Evolutionary conservation across 768 basidiomycete genomes (phyloP).

Genomic region (Hygrocybe punicea): DNA sequence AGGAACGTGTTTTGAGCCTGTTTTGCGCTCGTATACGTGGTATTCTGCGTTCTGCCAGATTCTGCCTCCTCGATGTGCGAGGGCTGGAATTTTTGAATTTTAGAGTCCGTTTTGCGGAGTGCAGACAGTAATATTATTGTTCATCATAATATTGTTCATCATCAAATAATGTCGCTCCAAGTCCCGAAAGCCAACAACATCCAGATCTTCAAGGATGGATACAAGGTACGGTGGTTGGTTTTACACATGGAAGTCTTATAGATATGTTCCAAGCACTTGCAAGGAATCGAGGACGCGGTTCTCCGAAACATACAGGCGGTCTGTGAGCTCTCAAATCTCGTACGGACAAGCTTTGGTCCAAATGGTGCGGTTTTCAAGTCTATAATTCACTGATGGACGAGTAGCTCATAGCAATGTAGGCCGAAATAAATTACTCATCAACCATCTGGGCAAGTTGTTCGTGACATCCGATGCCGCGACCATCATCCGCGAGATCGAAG

Average conservation of each 20-base stretch:
- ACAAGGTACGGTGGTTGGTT: constrained; percentile 59
- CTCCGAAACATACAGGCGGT: constrained; percentile 95
- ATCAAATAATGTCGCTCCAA: constrained; percentile 88
- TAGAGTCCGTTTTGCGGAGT: too few species aligned
- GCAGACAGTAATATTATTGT: too few species aligned
- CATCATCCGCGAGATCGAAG: constrained; percentile 96
- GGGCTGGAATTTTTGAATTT: too few species aligned
- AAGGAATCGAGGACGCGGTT: constrained; percentile 96
- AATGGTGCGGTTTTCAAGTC: constrained; percentile 66
- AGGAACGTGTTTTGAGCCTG: too few species aligned
- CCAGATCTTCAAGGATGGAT: constrained; percentile 96
- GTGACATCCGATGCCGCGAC: constrained; percentile 99
- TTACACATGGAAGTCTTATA: not conserved
- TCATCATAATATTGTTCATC: too few species aligned
- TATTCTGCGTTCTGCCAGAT: too few species aligned
- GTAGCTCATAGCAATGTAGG: constrained; percentile 43
- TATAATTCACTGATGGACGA: constrained; percentile 1
- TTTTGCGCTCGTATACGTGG: too few species aligned
- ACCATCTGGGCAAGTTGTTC: constrained; percentile 92
- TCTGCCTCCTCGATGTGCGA: too few species aligned
- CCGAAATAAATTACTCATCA: constrained; percentile 96
- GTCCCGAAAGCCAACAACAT: constrained; percentile 85
- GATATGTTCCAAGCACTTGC: constrained; percentile 35
- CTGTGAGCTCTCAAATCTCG: constrained; percentile 90
- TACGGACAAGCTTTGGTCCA: constrained; percentile 93